Conservation (phyloP, 768 basidiomycete species). For the Termitomyces eurrhizus region DNA sequence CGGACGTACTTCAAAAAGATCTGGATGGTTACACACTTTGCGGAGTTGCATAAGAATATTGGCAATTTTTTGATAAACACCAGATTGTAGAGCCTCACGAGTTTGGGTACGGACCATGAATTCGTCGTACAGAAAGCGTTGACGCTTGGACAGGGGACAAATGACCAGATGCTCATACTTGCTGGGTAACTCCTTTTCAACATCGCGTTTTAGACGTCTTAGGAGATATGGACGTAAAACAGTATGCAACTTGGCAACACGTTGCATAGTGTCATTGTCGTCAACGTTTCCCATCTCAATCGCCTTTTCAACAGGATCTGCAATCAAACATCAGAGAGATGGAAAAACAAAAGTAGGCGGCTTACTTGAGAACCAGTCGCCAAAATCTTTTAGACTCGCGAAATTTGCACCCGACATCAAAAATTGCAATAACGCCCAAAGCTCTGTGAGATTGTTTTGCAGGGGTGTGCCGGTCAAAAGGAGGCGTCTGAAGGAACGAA, state of each 20-base stretch:
- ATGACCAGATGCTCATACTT: constrained; percentile 90
- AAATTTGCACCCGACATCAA: constrained; percentile 87
- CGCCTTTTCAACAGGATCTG: constrained; percentile 91
- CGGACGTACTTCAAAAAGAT: constrained; percentile 87
- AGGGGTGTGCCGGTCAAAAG: constrained; percentile 94
- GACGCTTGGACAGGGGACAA: constrained; percentile 85
- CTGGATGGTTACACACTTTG: constrained; percentile 94
- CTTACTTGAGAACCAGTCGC: constrained; percentile 95
- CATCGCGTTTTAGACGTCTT: constrained; percentile 95
- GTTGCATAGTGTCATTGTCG: constrained; percentile 82
- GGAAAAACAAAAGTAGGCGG: constrained; percentile 8
- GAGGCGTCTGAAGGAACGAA: constrained; percentile 80
- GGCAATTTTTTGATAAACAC: constrained; percentile 83
- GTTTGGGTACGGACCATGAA: constrained; percentile 91
- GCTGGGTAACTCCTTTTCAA: constrained; percentile 92
- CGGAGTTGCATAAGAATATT: constrained; percentile 98
- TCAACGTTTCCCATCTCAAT: constrained; percentile 77
- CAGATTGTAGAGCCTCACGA: constrained; percentile 75
- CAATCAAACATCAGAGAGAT: constrained; percentile 6
- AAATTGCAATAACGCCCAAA: constrained; percentile 95
- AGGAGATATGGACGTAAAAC: constrained; percentile 96
- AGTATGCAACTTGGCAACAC: constrained; percentile 84
- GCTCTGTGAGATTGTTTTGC: constrained; percentile 93
- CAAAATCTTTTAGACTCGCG: constrained; percentile 90
- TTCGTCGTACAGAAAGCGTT: constrained; percentile 94